Base-by-base conservation (phyloP, 2,329 filamentous ascomycete species). In the Annulohypoxylon truncatum region DNA sequence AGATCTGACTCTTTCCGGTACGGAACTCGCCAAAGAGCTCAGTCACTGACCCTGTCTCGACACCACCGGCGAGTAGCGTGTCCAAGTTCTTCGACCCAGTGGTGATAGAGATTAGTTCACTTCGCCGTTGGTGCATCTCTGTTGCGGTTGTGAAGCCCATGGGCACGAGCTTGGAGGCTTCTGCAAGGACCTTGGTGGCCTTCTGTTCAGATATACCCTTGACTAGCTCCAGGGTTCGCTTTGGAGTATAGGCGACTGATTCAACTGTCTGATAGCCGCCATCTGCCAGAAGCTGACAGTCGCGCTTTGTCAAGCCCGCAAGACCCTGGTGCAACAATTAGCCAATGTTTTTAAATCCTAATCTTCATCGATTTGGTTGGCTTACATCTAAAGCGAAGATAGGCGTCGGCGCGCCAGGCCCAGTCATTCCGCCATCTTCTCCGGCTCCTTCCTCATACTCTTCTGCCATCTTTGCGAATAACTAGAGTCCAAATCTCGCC, bases 141-240 rank as follows among this genome's bases (percentile, higher is more conserved):
- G 96, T 99, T 2, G 96, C 96, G 0, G 96, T 99, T 1, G 96
- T 99, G 78, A 99, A 99, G 42, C 96, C 96, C 94, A 99, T 97
- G 0, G 96, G 96, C 0, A 99, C 96, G 54, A 98, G 87, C 79
- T 97, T 99, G 1, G 94, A 94, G 26, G 95, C 95, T 84, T 98
- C 96, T 12, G 88, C 89, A 26, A 99, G 84, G 40, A 99, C 90
- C 77, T 98, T 98, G 31, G 88, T 90, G 2, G 96, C 96, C 78
- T 99, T 99, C 76, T 96, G 92, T 80, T 98, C 95, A 1, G 96
- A 99, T 31, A 99, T 97, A 61, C 96, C 96, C 79, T 98, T 99
- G 80, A 99, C 95, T 78, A 96, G 93, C 79, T 99, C 95, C 15
- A 99, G 82, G 61, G 91, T 83, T 75, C 95, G 89, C 56, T 87